Evolutionary conservation across 768 basidiomycete genomes (phyloP), one percentile per base, ranked within the genome.

Genomic region (Amanita muscaria): DNA sequence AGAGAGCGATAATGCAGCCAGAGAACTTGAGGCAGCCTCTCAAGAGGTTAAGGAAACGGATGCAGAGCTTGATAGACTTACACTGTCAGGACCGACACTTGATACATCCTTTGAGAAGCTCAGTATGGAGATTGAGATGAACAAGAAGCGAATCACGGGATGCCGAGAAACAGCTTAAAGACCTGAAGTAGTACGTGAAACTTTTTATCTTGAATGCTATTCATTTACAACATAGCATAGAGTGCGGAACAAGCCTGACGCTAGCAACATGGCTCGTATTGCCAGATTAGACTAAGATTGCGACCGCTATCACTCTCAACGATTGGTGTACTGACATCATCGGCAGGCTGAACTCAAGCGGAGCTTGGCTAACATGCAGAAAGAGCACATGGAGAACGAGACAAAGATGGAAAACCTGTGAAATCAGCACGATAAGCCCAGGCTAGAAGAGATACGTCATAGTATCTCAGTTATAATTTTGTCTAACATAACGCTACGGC

Each of bases 81-180:
- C 62, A 48, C 72, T 69, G 47, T 67, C 77, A 7, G 74, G 79
- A 0, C 90, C 91, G 0, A 76, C 83, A 49, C 69, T 92, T 43
- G 91, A 93, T 42, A 77, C 88, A 52, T 70, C 75, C 4, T 76
- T 83, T 47, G 78, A 92, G 57, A 98, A 97, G 68, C 60, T 88
- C 43, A 75, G 77, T 24, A 73, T 98, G 55, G 94, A 88, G 49
- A 79, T 94, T 36, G 76, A 82, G 49, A 91, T 81, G 43, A 77
- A 78, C 5, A 76, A 75, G 50, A 79, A 74, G 54, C 73, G 88
- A 32, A 81, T 91, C 32, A 60, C 69, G n/a, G 1, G 93, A 99
- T 52, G 81, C 81, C 15, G 80, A 91, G 61, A 86, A 80, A 59
- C 79, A 90, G 3, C 70, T 90, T 9, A 70, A 69, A 15, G 90